Evolutionary conservation across 192 early-diverging fungal species (phyloP).

Genomic region (Coemansia sp.): DNA sequence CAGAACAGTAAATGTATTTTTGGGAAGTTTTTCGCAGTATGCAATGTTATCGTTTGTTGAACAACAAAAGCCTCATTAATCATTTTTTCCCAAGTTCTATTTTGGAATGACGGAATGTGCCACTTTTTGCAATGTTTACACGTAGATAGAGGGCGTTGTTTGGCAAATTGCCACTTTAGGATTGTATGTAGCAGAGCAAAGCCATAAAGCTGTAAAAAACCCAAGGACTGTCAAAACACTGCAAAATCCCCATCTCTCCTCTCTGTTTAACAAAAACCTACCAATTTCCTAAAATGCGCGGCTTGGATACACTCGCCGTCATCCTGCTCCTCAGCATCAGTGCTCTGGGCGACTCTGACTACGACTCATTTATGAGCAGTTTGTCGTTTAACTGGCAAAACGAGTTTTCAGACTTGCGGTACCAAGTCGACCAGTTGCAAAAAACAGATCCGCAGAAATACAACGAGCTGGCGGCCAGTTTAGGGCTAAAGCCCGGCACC

Average conservation of each 20-base stretch:
- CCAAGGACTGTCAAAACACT: not conserved
- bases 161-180: not conserved
- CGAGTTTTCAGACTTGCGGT: slow-evolving; percentile 44
- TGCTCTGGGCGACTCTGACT: slow-evolving; percentile 13
- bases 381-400: slow-evolving; percentile 54
- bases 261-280: not conserved
- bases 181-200: not conserved
- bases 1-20: not conserved
- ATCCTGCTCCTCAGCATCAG: not conserved
- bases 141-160: not conserved
- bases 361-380: slow-evolving; percentile 40
- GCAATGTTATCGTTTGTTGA: not conserved
- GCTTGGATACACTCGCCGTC: not conserved
- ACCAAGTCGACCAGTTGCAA: slow-evolving; percentile 46
- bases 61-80: not conserved
- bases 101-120: not conserved
- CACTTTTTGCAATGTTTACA: slow-evolving; percentile 3
- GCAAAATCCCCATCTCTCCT: not conserved
- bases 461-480: slow-evolving; percentile 22
- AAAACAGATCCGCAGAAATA: slow-evolving; percentile 38
- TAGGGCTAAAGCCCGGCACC: slow-evolving; percentile 34
- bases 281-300: slow-evolving; percentile 7
- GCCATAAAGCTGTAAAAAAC: not conserved
- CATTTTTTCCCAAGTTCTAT: not conserved
- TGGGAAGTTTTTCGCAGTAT: not conserved